Base-by-base conservation (phyloP, 495 filamentous ascomycete species). In the Annulohypoxylon stygium region DNA sequence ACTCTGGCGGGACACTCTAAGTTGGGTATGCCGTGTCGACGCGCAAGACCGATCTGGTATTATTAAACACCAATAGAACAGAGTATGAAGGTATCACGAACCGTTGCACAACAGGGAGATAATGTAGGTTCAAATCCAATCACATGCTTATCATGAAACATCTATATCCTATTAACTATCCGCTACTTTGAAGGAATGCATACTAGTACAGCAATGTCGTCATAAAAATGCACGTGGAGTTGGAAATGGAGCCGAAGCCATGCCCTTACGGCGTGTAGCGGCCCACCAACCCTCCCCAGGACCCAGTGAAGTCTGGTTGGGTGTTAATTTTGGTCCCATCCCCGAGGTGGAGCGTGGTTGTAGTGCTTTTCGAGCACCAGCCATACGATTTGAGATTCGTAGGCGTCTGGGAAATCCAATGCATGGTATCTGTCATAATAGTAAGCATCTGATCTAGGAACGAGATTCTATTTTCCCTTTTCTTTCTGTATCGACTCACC, bases 221-320 rank as follows among this genome's bases (percentile, higher is more conserved):
- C 50, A 54, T 59, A 55, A 62, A 65, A 25, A 69, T 67, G 47
- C 71, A 66, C 65, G 54, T 64, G 45, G 61, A 43, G 41, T 34
- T 20, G 34, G 34, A 12, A 11, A 11, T 64, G 43, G 61, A 43
- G 41, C 20, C 10, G 59, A n/a, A 14, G 7, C 58, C 10, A 50
- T 57, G 37, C 25, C 41, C 61, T 36, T 70, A 75, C 20, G 76
- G 67, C n/a, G 78, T 83, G 34, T 83, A 83, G n/a, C 81, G 67
- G 7, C 77, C 88, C 73, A 89, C 80, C 68, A 86, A 82, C n/a
- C 85, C 86, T 34, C 87, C 88, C 87, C 88, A 90, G 14, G 84
- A 83, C 25, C 88, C 88, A 0, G 83, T 83, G 66, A 87, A 88
- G 3, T 81, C 75, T 3, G 71, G 61, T 3, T 69, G 58, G 6